Evolutionary conservation across 495 filamentous ascomycete species (phyloP).

Genomic region (Hypoxylon crocopeplum): DNA sequence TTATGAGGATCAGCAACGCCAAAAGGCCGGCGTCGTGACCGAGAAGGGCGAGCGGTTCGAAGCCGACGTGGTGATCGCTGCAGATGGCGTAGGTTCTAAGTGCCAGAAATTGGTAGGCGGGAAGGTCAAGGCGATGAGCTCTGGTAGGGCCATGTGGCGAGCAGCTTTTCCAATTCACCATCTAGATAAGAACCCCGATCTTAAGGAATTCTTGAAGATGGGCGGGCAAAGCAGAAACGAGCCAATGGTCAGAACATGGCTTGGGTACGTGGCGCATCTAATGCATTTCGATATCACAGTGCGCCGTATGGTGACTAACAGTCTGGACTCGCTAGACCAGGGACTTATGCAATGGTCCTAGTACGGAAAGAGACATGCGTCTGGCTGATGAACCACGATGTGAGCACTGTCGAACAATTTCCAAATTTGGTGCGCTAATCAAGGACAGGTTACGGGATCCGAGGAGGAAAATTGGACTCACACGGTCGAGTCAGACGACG

Average conservation of each 20-base stretch:
- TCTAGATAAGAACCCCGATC: conserved; percentile 50
- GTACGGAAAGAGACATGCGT: conserved; percentile 58
- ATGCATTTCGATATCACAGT: conserved; percentile 5
- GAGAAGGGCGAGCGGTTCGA: conserved; percentile 57
- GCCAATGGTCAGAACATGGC: conserved; percentile 50
- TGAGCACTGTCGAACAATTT: conserved; percentile 30
- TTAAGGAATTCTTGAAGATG: conserved; percentile 54
- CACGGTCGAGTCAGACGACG: conserved; percentile 60
- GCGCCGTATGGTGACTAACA: conserved; percentile 6
- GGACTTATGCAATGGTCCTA: conserved; percentile 58
- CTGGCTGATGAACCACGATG: conserved; percentile 65
- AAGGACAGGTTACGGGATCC: conserved; percentile 50
- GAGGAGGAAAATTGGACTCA: conserved; percentile 60
- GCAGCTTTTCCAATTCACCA: conserved; percentile 50
- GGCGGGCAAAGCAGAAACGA: conserved; percentile 45
- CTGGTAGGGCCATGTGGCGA: conserved; percentile 61
- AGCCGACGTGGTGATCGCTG: conserved; percentile 65
- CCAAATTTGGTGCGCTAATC: conserved; percentile 12
- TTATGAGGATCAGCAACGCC: conserved; percentile 51
- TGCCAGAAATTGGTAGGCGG: conserved; percentile 58
- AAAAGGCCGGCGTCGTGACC: conserved; percentile 53
- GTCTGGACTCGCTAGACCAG: conserved; percentile 42
- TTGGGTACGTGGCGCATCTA: conserved; percentile 43
- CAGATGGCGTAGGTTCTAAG: conserved; percentile 64
- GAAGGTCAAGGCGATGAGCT: conserved; percentile 54